phyloP scores from a whole-genome alignment of 495 filamentous ascomycete species.

The Hypoxylon perforatum region DNA sequence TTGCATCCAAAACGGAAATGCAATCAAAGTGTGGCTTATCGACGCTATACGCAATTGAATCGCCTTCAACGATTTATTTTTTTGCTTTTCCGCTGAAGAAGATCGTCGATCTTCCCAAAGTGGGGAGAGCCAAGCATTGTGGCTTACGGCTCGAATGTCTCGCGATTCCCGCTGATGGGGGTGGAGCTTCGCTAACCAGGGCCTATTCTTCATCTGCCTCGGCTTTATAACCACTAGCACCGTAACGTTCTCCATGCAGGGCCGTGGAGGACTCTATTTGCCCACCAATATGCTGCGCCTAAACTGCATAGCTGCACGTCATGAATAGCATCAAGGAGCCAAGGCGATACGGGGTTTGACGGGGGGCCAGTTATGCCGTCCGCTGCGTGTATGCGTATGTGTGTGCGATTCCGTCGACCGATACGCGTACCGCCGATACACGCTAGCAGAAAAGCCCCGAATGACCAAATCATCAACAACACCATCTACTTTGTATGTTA shows the following conservation, averaged over 20 bases:
- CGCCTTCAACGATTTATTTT: neutral
- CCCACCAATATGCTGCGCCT: neutral
- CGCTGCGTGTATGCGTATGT: conserved; percentile 16
- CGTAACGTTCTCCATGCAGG: conserved; percentile 5
- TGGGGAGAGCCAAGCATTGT: conserved; percentile 26
- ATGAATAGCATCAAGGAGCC: conserved; percentile 1
- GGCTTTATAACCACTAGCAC: conserved; percentile 16
- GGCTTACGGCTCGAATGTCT: conserved; percentile 39
- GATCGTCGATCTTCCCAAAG: conserved; percentile 33
- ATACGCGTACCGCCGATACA: conserved; percentile 18
- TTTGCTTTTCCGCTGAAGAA: conserved; percentile 18
- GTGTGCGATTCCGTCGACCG: conserved; percentile 31
- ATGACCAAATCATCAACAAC: conserved; percentile 9
- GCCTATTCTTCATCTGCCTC: conserved; percentile 18
- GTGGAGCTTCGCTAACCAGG: neutral
- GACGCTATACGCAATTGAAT: conserved; percentile 17
- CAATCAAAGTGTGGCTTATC: conserved; percentile 28
- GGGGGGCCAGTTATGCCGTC: conserved; percentile 3
- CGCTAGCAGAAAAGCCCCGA: conserved; percentile 16
- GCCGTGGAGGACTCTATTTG: neutral
- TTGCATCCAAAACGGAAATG: conserved; percentile 10
- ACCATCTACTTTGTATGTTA: neutral
- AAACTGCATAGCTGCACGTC: conserved; percentile 22
- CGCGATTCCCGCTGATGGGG: conserved; percentile 28
- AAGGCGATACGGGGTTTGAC: conserved; percentile 21